A percentile compares a stretch with the other conserved stretches of the same genome.
These are phyloP conservation scores for Verticillium nonalfalfae DNA, from an alignment of 2,329 filamentous ascomycete genomes.

Conservation along the genomic window DNA sequence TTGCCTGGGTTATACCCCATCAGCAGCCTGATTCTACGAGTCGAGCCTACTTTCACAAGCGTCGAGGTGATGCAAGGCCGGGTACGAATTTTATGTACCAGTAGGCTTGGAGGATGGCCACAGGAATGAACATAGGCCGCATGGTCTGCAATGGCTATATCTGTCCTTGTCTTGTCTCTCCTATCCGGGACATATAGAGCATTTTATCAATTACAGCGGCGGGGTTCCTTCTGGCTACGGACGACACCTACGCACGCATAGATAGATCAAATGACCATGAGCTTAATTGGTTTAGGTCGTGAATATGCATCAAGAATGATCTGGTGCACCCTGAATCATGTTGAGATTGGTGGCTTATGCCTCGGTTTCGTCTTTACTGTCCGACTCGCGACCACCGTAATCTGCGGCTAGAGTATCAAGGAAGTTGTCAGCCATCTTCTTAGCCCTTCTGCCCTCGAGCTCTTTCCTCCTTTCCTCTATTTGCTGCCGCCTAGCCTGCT, in stretches of 20 bases:
- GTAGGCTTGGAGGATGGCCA: neutral
- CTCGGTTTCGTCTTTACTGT: neutral
- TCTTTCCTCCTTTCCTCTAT: constrained; percentile 58
- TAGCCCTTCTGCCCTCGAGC: constrained; percentile 55
- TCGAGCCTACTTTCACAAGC: neutral
- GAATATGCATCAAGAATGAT: no score
- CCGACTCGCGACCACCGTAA: neutral
- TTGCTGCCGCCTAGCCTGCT: constrained; percentile 51
- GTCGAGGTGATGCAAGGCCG: neutral
- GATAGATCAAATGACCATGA: neutral
- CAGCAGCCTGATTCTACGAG: neutral
- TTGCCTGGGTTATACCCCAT: neutral
- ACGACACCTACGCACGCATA: neutral
- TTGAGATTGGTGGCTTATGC: neutral
- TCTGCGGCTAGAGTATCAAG: constrained; percentile 46
- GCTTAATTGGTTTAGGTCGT: neutral
- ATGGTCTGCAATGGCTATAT: neutral
- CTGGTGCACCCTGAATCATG: no score
- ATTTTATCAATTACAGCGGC: neutral
- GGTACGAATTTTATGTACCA: neutral
- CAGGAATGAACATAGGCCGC: neutral
- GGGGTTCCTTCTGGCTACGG: neutral
- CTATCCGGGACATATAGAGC: neutral
- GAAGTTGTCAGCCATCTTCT: constrained; percentile 67
- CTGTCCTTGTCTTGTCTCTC: neutral